Evolutionary conservation across 1,284 basidiomycete genomes (phyloP), one percentile per base, ranked within the genome.

Genomic region (Trichosporon ovoides): DNA sequence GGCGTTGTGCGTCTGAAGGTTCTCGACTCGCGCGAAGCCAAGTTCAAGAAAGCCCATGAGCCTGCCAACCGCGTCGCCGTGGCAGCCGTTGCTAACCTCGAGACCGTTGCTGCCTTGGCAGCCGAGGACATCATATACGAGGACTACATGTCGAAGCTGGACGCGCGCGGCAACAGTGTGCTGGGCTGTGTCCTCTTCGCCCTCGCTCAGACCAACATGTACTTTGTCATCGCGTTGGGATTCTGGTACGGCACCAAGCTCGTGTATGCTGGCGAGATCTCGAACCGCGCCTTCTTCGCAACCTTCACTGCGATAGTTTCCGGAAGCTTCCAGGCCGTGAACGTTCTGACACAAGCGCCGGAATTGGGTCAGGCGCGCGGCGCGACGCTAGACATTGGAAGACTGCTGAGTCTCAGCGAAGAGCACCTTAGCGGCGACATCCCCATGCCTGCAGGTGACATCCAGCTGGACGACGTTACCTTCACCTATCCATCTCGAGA

Each of bases 401-500:
- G 38, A 7, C 19, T 40, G 5, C 38, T 40, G 9, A 40, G 38
- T 22, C 38, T 40, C 3, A 19, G 19, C 19, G 38, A 40, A 11
- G 38, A 40, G 20, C 38, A 22, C 12, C 20, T 40, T 11, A 13
- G 38, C 20, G 38, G 38, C 13, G 38, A 40, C 19, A 12, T 14
- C 20, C 38, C 38, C 2, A 22, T 24, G 3, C 38, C 38, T 3
- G 38, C 19, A 10, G 38, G 38, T 9, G 38, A 40, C 7, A 82
- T 96, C 57, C 82, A 81, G 43, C 94, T 95, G 70, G 86, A 94
- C 70, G 81, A 85, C 51, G 83, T 96, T 36, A 79, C 81, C n/a
- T 97, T 96, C 71, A 85, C 88, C 62, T 97, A 97, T 72, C 93
- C 93, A 1, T 88, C 85, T 56, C 82, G 93, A 22, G 84, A 82